Evolutionary conservation across 768 basidiomycete species (phyloP).

Genomic region (Hortiboletus flavorubellus): DNA sequence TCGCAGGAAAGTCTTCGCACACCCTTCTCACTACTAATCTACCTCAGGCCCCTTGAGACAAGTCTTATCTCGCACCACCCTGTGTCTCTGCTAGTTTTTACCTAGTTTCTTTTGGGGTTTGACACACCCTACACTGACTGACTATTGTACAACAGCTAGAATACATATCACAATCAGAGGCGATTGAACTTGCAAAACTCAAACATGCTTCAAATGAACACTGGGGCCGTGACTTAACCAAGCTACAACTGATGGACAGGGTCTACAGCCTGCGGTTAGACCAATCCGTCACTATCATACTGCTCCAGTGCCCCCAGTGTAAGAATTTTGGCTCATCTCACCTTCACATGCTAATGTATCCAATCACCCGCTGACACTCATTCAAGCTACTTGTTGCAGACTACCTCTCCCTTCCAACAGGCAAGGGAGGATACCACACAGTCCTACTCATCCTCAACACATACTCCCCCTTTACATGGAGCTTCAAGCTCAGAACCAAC

Average conservation of each 20-base stretch:
- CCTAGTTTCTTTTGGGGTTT: too few species aligned
- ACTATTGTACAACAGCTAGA: too few species aligned
- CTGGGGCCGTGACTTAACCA: neutral
- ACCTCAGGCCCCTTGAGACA: too few species aligned
- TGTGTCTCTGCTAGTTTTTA: too few species aligned
- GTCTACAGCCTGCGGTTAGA: neutral
- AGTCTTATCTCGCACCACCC: too few species aligned
- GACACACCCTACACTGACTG: too few species aligned
- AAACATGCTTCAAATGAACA: too few species aligned
- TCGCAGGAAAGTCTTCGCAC: too few species aligned
- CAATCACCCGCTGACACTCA: slow-evolving; percentile 34
- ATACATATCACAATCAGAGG: too few species aligned
- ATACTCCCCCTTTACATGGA: slow-evolving; percentile 32
- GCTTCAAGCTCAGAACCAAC: slow-evolving; percentile 23
- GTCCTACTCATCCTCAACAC: slow-evolving; percentile 27
- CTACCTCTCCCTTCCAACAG: slow-evolving; percentile 34
- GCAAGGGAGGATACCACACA: slow-evolving; percentile 31
- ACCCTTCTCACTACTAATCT: too few species aligned
- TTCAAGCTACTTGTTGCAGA: slow-evolving; percentile 30
- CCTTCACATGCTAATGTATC: slow-evolving; percentile 31
- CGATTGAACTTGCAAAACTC: too few species aligned
- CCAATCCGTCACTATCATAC: neutral
- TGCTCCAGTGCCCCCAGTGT: slow-evolving; percentile 24
- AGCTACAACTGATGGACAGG: too few species aligned
- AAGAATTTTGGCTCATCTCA: slow-evolving; percentile 19